These are phyloP conservation scores for Cephalotrichum gorgonifer DNA, from an alignment of 2,329 filamentous ascomycete genomes.

Conservation along the genomic window DNA sequence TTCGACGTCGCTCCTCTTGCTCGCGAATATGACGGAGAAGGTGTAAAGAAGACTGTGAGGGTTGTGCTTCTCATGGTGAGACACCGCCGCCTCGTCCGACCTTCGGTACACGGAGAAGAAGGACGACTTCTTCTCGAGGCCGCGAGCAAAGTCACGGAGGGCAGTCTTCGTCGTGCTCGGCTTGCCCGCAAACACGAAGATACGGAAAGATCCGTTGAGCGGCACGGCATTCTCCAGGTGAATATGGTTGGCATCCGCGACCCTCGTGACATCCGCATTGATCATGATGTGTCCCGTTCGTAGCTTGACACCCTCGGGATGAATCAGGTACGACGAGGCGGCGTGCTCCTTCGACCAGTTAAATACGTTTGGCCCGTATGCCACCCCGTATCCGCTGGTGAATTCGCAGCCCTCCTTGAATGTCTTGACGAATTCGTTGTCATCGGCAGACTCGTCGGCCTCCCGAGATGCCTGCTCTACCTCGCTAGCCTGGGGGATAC, in stretches of 20 bases:
- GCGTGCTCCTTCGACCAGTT: conserved; percentile 73
- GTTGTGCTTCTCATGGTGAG: conserved; percentile 72
- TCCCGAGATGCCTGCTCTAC: conserved; percentile 52
- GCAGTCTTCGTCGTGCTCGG: conserved; percentile 49
- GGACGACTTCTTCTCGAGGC: conserved; percentile 54
- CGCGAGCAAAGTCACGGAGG: conserved; percentile 57
- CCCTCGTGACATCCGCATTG: conserved; percentile 73
- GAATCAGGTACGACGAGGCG: conserved; percentile 59
- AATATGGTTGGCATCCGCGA: conserved; percentile 81
- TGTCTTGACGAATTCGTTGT: conserved; percentile 76
- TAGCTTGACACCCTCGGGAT: conserved; percentile 54
- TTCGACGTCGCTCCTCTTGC: conserved; percentile 57
- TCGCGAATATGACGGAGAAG: conserved; percentile 64
- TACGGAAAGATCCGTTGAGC: conserved; percentile 75
- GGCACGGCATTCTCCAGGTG: conserved; percentile 86
- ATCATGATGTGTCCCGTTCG: conserved; percentile 66
- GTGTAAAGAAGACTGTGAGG: conserved; percentile 79
- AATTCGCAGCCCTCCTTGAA: conserved; percentile 92
- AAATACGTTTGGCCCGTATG: conserved; percentile 69
- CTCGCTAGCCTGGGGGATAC: conserved; percentile 61
- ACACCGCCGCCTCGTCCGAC: conserved; percentile 49
- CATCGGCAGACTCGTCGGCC: conserved; percentile 27
- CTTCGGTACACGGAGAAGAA: conserved; percentile 63
- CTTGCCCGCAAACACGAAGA: conserved; percentile 76
- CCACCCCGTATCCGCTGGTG: conserved; percentile 84